These are phyloP conservation scores for Alternaria postmessia DNA, from an alignment of 2,329 filamentous ascomycete genomes.

Conservation along the genomic window DNA sequence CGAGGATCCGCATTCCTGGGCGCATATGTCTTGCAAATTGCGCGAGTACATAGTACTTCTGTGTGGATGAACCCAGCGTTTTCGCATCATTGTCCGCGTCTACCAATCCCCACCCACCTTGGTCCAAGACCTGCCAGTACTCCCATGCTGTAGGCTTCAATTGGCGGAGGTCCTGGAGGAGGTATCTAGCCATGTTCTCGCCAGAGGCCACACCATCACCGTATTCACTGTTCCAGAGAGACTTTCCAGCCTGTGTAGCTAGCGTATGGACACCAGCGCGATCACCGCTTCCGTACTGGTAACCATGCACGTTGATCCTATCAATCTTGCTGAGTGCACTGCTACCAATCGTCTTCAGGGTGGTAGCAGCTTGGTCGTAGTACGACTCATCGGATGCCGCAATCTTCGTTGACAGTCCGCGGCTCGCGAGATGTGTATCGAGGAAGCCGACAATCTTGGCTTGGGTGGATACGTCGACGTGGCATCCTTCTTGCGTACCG, in stretches of 20 bases:
- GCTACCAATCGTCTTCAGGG: constrained; percentile 10
- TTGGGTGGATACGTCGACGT: constrained; percentile 12
- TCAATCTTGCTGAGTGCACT: constrained; percentile 13
- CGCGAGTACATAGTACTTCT: constrained; percentile 16
- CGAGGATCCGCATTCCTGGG: constrained; percentile 14
- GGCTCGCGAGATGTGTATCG: constrained; percentile 10
- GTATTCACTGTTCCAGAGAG: constrained; percentile 17
- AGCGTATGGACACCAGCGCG: constrained; percentile 6
- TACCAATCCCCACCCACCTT: constrained; percentile 14
- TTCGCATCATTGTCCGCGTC: constrained; percentile 16
- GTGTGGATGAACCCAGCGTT: constrained; percentile 8
- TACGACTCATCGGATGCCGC: constrained; percentile 17
- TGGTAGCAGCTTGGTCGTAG: constrained; percentile 15
- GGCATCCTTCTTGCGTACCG: constrained; percentile 18
- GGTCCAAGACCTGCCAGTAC: constrained; percentile 16
- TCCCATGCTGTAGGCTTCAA: constrained; percentile 15
- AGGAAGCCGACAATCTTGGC: constrained; percentile 11
- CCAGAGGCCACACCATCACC: constrained; percentile 11
- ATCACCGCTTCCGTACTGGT: constrained; percentile 12
- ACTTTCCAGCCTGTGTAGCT: constrained; percentile 6
- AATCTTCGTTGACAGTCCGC: constrained; percentile 8
- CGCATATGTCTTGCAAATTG: constrained; percentile 17
- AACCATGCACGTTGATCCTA: constrained; percentile 15
- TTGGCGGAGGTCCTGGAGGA: constrained; percentile 10
- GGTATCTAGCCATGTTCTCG: constrained; percentile 6